Percentiles rank a stretch among this genome's conserved stretches.
Conservation (phyloP, 306 rosid species). For the Inga laurina region DNA sequence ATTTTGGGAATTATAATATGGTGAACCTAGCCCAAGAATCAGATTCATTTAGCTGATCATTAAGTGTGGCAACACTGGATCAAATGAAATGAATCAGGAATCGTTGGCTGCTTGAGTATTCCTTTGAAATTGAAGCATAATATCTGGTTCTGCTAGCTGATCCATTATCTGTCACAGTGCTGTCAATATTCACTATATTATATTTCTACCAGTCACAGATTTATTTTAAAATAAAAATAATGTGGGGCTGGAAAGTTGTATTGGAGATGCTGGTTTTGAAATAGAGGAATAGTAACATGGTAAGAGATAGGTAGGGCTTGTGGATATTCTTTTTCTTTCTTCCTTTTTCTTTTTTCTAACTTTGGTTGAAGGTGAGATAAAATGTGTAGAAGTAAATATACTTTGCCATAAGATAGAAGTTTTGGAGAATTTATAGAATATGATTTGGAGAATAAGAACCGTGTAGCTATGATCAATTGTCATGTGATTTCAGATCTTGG, state of each 20-base stretch:
- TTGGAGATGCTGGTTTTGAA: not conserved
- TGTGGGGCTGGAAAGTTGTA: not conserved
- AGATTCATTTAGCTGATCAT: not conserved
- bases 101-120: not conserved
- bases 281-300: not conserved
- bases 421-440: not conserved
- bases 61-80: not conserved
- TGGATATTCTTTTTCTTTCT: too few relatives aligned
- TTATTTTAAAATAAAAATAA: not conserved
- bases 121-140: not conserved
- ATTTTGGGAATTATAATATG: not conserved
- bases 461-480: not conserved
- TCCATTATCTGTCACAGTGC: not conserved
- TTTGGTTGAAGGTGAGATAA: not conserved
- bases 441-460: not conserved
- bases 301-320: not conserved
- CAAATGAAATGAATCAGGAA: not conserved
- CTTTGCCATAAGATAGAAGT: not conserved
- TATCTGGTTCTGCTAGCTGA: not conserved
- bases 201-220: not conserved
- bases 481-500: not conserved
- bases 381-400: not conserved
- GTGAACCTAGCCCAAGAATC: not conserved
- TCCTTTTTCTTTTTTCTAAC: not conserved
- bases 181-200: not conserved